Percentiles rank a stretch among this genome's conserved stretches.
phyloP scores from a whole-genome alignment of 768 basidiomycete species.

The Phanerochaete carnosa region DNA sequence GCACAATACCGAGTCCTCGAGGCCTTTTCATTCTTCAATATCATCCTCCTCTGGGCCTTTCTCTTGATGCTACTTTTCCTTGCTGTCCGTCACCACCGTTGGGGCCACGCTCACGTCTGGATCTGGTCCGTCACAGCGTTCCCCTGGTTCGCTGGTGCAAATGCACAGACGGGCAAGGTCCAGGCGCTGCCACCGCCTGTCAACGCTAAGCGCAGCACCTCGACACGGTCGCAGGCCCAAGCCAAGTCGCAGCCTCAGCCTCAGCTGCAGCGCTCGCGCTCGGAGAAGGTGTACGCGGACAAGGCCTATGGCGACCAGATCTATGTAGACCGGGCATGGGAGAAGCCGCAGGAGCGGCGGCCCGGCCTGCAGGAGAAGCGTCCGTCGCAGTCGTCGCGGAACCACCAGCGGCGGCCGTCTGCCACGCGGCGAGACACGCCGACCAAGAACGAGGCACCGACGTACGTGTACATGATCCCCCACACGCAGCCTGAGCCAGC shows the following conservation, averaged over 20 bases:
- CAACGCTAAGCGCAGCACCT: slow-evolving; percentile 22
- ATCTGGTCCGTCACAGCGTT: slow-evolving; percentile 64
- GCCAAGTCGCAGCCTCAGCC: not conserved
- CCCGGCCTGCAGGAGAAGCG: slow-evolving; percentile 5
- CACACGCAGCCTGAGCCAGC: slow-evolving; percentile 25
- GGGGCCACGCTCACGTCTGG: slow-evolving; percentile 57
- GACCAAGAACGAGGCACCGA: slow-evolving; percentile 25
- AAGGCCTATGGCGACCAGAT: not conserved
- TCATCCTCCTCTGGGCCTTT: slow-evolving; percentile 53
- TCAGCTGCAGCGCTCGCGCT: not conserved
- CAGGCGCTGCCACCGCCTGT: slow-evolving; percentile 45
- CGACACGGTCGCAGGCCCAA: not conserved
- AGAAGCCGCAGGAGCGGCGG: not conserved
- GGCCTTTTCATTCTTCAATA: slow-evolving; percentile 78
- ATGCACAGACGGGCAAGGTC: slow-evolving; percentile 33
- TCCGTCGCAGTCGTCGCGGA: slow-evolving; percentile 5
- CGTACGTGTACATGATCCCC: slow-evolving; percentile 27
- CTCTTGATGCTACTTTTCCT: slow-evolving; percentile 43
- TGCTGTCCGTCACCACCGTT: slow-evolving; percentile 39
- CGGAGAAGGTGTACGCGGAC: not conserved
- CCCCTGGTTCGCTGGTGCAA: slow-evolving; percentile 57
- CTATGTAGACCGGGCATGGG: not conserved
- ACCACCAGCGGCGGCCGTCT: not conserved
- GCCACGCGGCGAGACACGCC: slow-evolving; percentile 14
- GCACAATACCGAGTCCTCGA: slow-evolving; percentile 86